Evolutionary conservation across 2,329 filamentous ascomycete species (phyloP), one percentile per base, ranked within the genome.

Genomic region (Tolypocladium guangdongense): DNA sequence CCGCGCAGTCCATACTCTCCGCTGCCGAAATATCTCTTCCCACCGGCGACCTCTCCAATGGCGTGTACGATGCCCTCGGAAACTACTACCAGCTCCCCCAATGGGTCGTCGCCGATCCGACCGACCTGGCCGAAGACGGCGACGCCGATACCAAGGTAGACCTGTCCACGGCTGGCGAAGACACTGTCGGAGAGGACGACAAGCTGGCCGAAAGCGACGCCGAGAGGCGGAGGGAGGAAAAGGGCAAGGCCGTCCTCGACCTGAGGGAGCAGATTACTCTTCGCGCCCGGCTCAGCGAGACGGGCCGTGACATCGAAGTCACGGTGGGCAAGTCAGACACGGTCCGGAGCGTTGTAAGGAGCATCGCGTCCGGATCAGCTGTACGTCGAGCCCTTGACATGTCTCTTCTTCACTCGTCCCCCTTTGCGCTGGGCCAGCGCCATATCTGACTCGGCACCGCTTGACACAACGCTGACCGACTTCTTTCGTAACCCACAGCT

Each of bases 1-100:
- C 84, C 2, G 91, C 91, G 7, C 90, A 96, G 72, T 81, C 79
- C 53, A 86, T 96, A 54, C 71, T 96, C 7, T 82, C 86, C 62
- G 90, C 90, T 1, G 86, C 83, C 10, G 90, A 85, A 27, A 78
- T 91, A 35, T 90, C 86, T 0, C 70, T 90, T 14, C 87, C 87
- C 0, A 87, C 84, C 0, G 87, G 88, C 0, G 78, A 90, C 61
- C 68, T 91, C 22, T 80, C 81, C 39, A 81, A 87, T 53, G 87
- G 87, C 11, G 83, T 78, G 20, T 92, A 90, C 62, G 88, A 91
- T 64, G 71, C 81, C 38, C 73, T 83, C 50, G 87, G 87, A 1
- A 84, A 82, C 55, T 78, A 85, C 54, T 92, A 92, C 63, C 72
- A 79, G 7, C 65, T 91, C 11, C 83, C 86, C 0, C 79, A 84